Evolutionary conservation across 148 eudicot genomes (phyloP), one percentile per base, ranked within the genome.

Genomic region (Spergularia bocconei): DNA sequence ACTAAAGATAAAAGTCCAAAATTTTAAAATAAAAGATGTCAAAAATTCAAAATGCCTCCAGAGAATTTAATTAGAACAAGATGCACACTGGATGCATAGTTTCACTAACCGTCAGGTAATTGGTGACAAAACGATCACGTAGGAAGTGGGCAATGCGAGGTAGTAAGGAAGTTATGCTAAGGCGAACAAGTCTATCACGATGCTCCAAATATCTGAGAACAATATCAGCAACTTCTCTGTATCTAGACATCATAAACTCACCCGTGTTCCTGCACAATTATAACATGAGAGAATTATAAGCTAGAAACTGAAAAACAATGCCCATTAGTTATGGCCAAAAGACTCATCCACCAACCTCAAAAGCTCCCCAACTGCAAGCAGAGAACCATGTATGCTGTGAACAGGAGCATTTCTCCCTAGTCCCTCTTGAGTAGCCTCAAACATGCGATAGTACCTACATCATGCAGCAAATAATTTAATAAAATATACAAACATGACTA

Each of bases 221-320:
- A 79, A 92, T 95, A 20, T 95, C 98, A 33, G 98, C 97, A 77
- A 95, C 97, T 86, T 95, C 98, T 77, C 97, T 89, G 59, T 95
- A 95, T 82, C 98, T 87, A 68, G 96, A 95, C 98, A 95, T 95
- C 98, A 95, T 95, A 77, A 95, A 95, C 83, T 95, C 98, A 3
- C 98, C 97, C 0, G 97, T 90, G 72, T 95, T 95, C 85, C 98
- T 95, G 96, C 77, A 80, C 66, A 33, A 73, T 71, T 21, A 47
- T 15, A 63, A 17, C n/a, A 25, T 44, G 3, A 72, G 36, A 47
- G 20, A 33, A 72, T 53, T 53, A 80, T 16, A 36, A 66, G 5
- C 57, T 51, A 36, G 58, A 60, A 79, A 44, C 29, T 8, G 58
- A 13, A 36, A 36, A 58, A 29, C 36, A 29, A 29, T 29, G 36